Base-by-base conservation (phyloP, 1,284 basidiomycete species). In the Pyrrhoderma lamaoense region DNA sequence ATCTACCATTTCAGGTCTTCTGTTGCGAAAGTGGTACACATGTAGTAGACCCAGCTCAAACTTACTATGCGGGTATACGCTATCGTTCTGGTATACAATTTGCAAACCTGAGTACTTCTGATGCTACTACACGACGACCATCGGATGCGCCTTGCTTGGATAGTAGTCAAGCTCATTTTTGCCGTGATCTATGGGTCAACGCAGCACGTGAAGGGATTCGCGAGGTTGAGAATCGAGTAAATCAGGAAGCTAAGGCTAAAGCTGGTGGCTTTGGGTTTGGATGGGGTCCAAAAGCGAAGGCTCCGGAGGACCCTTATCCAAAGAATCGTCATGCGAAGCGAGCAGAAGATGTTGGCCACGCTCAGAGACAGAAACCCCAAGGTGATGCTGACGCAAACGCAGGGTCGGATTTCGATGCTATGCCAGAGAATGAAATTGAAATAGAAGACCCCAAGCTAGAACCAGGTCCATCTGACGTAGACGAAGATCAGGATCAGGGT, bases 1-100 rank as follows among this genome's bases (percentile, higher is more conserved):
- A 97, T 64, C 77, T 96, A 1, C 93, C 93, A 1, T 96, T 96
- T 75, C 93, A 97, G 66, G 91, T 89, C 11, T 96, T 94, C 69
- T 97, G 93, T 71, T 97, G 93, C 70, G 93, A 96, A 70, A 89
- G 91, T 1, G 93, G 93, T 2, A 93, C 92, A 0, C 93, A 96
- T 64, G 82, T 97, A 60, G 84, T 97, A 57, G 93, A 97, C 65
- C 93, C 93, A 11, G 78, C 77, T 25, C 92, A 95, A 65, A 89
- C 90, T 0, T 97, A 96, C 71, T 97, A 97, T 72, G 77, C 80
- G 37, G 89, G 88, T 36, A 79, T 97, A 58, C 62, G 64, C 1
- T 97, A 97, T 64, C 86, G 92, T 43, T 78, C 88, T 1, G 91
- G 90, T 1, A 87, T 80, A 62, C 78, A 86, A 58, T 87, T 80